Conservation (phyloP, 352 stramenopile species). For the Pythium aquatile region DNA sequence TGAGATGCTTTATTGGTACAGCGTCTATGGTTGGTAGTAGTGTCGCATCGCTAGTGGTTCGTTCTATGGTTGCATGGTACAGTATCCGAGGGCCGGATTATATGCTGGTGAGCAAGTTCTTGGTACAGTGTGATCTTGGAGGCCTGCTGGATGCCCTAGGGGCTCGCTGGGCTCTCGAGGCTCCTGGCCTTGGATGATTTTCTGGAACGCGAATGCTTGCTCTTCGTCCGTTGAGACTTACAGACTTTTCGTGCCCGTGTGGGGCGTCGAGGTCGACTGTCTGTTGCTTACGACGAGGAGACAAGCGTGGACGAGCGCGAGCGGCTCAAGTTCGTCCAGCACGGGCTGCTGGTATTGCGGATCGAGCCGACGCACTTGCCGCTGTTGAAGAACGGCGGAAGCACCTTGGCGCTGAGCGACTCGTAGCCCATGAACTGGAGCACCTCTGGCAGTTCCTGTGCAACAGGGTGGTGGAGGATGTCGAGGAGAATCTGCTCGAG, state of each 20-base stretch:
- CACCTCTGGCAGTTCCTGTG: conserved; percentile 66
- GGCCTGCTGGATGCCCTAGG: neutral
- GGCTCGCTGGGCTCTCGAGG: neutral
- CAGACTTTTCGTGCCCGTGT: neutral
- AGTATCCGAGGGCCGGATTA: neutral
- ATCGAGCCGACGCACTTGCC: conserved; percentile 67
- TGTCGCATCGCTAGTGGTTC: neutral
- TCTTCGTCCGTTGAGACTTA: neutral
- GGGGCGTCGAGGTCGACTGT: neutral
- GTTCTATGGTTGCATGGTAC: neutral
- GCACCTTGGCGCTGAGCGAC: conserved; percentile 46
- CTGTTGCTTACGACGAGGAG: conserved; percentile 20
- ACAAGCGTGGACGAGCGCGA: conserved; percentile 34
- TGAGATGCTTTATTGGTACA: conserved; percentile 6
- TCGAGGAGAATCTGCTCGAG: conserved; percentile 55
- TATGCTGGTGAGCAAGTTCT: conserved; percentile 2
- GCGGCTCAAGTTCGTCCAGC: conserved; percentile 46
- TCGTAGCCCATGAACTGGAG: conserved; percentile 63
- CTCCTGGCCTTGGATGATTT: neutral
- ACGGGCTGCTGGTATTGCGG: conserved; percentile 67
- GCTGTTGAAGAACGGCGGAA: conserved; percentile 42
- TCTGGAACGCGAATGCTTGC: neutral
- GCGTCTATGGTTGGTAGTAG: conserved; percentile 1
- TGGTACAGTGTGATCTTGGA: conserved; percentile 1
- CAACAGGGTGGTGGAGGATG: conserved; percentile 55